These are phyloP conservation scores for Umbilicus rupestris DNA, from an alignment of 164 flowering plant genomes.

Conservation along the genomic window DNA sequence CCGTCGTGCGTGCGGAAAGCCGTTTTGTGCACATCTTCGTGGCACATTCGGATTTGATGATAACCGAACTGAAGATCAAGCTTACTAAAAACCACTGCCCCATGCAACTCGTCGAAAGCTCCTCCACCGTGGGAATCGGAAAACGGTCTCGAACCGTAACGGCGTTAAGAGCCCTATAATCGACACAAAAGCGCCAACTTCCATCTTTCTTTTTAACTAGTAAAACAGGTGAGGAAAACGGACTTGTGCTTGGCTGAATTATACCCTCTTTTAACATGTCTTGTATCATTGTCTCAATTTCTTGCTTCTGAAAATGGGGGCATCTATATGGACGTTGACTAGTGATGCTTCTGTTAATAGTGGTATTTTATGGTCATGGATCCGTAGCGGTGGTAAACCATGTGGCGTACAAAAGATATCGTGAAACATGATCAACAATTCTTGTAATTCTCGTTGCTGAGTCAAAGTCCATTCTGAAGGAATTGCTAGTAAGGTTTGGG, in stretches of 20 bases:
- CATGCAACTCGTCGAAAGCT: not conserved
- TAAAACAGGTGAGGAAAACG: not conserved
- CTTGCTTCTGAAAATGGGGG: not conserved
- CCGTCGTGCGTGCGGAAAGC: not conserved
- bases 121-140: not conserved
- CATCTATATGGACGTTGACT: not conserved
- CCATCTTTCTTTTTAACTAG: not conserved
- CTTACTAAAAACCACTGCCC: not conserved
- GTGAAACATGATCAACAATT: too few species aligned
- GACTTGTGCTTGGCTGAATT: not conserved
- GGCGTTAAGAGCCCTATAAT: not conserved
- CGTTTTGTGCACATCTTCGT: not conserved
- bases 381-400: not conserved
- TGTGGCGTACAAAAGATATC: not conserved
- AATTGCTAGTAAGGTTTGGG: too few species aligned
- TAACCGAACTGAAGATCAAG: not conserved
- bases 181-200: not conserved
- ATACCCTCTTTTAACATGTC: not conserved
- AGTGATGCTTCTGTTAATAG: not conserved
- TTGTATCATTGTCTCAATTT: not conserved
- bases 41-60: not conserved
- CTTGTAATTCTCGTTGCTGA: too few species aligned
- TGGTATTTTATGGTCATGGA: not conserved
- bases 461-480: too few species aligned
- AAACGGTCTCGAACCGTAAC: not conserved